These are phyloP conservation scores for Scheffersomyces quercinus DNA, from an alignment of 1,139 yeast genomes.

Conservation along the genomic window DNA sequence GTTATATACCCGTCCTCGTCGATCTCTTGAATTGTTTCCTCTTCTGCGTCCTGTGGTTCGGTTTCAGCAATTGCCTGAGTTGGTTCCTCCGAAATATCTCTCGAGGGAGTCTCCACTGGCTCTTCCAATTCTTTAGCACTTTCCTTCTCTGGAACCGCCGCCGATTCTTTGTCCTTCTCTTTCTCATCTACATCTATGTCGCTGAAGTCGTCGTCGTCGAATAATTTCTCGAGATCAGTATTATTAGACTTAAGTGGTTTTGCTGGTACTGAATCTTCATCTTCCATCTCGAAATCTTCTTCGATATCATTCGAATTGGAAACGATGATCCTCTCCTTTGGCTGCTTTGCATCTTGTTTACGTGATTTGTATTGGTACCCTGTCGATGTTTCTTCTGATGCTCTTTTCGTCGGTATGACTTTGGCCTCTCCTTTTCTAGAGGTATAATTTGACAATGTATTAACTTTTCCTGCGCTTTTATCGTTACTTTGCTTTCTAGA, in stretches of 20 bases:
- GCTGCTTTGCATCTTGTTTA: constrained; percentile 29
- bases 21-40: neutral
- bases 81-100: too few relatives aligned
- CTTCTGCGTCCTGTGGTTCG: constrained; percentile 2
- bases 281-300: constrained; percentile 16
- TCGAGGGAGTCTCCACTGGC: constrained; percentile 3
- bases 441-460: constrained; percentile 17
- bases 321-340: constrained; percentile 39
- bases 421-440: constrained; percentile 23
- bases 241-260: constrained; percentile 6
- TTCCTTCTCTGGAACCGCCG: constrained; percentile 1
- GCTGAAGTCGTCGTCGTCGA: constrained; percentile 23
- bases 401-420: constrained; percentile 2
- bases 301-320: constrained; percentile 18
- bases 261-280: constrained; percentile 2
- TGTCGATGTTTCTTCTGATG: constrained; percentile 7
- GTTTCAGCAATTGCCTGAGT: neutral
- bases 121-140: constrained; percentile 4
- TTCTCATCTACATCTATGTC: constrained; percentile 11
- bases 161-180: constrained; percentile 1
- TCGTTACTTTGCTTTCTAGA: constrained; percentile 22
- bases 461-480: constrained; percentile 13
- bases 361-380: constrained; percentile 42
- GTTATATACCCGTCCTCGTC: constrained; percentile 47
- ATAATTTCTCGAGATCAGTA: constrained; percentile 17